Evolutionary conservation across 2,329 filamentous ascomycete species (phyloP).

Genomic region (Arthrobotrys entomopaga): DNA sequence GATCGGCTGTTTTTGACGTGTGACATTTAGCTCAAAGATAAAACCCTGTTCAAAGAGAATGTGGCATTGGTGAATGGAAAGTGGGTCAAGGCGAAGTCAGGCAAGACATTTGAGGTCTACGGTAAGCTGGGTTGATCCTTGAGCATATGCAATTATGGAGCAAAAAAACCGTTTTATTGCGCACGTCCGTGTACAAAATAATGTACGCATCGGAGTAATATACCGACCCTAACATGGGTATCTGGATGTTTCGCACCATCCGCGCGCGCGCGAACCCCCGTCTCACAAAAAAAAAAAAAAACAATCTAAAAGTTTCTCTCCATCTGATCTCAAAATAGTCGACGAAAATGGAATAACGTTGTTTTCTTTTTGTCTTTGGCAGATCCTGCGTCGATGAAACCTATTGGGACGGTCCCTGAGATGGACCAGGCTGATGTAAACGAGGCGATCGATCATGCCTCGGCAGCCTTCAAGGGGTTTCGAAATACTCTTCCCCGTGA

Average conservation of each 20-base stretch:
- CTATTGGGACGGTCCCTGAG: slow-evolving; percentile 86
- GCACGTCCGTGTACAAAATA: slow-evolving; percentile 45
- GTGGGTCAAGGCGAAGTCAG: slow-evolving; percentile 86
- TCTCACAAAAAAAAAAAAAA: slow-evolving; percentile 16
- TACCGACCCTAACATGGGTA: slow-evolving; percentile 31
- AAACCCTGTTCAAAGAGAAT: slow-evolving; percentile 83
- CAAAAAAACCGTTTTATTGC: slow-evolving; percentile 52
- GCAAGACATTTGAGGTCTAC: slow-evolving; percentile 88
- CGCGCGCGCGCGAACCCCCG: not conserved
- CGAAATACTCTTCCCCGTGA: slow-evolving; percentile 77
- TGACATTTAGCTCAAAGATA: slow-evolving; percentile 74
- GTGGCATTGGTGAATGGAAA: slow-evolving; percentile 81
- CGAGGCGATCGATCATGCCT: slow-evolving; percentile 83
- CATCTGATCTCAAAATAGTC: slow-evolving; percentile 38
- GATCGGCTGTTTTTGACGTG: slow-evolving; percentile 41
- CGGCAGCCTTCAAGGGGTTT: slow-evolving; percentile 77
- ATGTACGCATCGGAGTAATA: slow-evolving; percentile 46
- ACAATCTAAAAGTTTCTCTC: not conserved
- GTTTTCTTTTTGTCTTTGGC: slow-evolving; percentile 22
- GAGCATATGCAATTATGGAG: slow-evolving; percentile 34
- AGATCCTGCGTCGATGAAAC: slow-evolving; percentile 84
- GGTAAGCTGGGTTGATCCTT: slow-evolving; percentile 64
- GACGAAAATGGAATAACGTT: slow-evolving; percentile 40
- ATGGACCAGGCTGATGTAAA: slow-evolving; percentile 81
- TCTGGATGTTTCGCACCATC: too few relatives aligned